Base-by-base conservation (phyloP, 2,329 filamentous ascomycete genomes). In the Dothistroma pini region DNA sequence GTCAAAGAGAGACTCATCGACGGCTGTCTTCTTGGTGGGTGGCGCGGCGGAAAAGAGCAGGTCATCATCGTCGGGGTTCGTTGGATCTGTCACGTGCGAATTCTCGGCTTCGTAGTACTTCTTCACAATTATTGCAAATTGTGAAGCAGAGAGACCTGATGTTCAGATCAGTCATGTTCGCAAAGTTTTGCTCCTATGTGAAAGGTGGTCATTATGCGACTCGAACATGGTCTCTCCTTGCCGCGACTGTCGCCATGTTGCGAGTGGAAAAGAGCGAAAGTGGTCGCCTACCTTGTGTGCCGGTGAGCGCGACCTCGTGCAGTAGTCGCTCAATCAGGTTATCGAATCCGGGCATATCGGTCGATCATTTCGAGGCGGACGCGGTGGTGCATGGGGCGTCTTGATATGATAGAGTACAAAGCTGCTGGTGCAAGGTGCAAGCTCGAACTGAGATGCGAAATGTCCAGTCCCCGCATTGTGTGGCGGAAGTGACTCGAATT, bases 291-390 rank as follows among this genome's bases (percentile, higher is more conserved):
- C 85, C 85, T 78, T 81, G 77, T 56, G 79, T 78, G 65, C 84
- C 84, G 66, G 79, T 80, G 52, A 86, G 77, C 25, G 84, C 84
- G 71, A 87, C 81, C 72, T 85, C 81, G 62, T 81, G 79, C 53
- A 87, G 75, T 59, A 87, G 70, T 73, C 79, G 83, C 69, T 86
- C 80, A 63, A 87, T 78, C 65, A 88, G 74, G 54, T 81, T 78
- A 70, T 85, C 84, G 62, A 85, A 75, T 58, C 81, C 81, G 61
- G 74, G 52, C 59, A 67, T 67, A 7, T 32, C 63, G 14, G 59
- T 60, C 57, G 32, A 31, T 54, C 64, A 66, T 66, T 51, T 58
- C 60, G 64, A 14, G 21, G 48, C 60, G 48, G 50, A 14, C 12
- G 16, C 38, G 19, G 31, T 32, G 44, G 41, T 32, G 48, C 21